phyloP scores from a whole-genome alignment of 805 yeast genomes.

The Barnettozyma botsteinii region DNA sequence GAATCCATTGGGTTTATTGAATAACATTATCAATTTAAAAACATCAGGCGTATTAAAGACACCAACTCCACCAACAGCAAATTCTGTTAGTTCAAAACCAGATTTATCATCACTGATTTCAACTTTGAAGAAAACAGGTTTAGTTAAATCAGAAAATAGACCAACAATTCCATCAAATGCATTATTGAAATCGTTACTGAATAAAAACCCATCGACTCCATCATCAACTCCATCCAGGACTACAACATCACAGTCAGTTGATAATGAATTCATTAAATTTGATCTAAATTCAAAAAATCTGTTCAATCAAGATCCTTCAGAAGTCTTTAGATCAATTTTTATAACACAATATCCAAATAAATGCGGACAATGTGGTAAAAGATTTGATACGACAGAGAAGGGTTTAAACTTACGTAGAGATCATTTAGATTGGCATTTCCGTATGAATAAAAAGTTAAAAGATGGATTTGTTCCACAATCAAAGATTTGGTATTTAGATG shows the following conservation, averaged over 20 bases:
- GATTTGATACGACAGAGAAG: conserved; percentile 58
- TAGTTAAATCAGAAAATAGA: conserved; percentile 12
- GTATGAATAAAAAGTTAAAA: conserved; percentile 74
- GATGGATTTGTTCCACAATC: conserved; percentile 54
- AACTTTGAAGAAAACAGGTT: conserved; percentile 17
- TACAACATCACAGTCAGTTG: not conserved
- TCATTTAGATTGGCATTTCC: conserved; percentile 95
- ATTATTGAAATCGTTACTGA: conserved; percentile 8
- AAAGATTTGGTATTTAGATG: conserved; percentile 76
- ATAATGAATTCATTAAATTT: conserved; percentile 17
- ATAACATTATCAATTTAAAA: conserved; percentile 16
- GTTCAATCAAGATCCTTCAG: conserved; percentile 40
- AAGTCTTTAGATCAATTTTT: conserved; percentile 19
- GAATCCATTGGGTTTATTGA: conserved; percentile 17
- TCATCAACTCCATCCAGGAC: not conserved
- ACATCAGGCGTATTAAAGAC: too few species aligned
- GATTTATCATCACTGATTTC: conserved; percentile 17
- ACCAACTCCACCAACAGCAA: conserved; percentile 11
- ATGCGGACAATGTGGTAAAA: conserved; percentile 85
- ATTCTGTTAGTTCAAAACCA: conserved; percentile 5
- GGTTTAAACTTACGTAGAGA: conserved; percentile 50
- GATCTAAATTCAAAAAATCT: conserved; percentile 27
- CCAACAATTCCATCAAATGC: conserved; percentile 8
- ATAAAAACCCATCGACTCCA: conserved; percentile 1
- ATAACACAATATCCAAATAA: conserved; percentile 51